These are phyloP conservation scores for Aegilops speltoides DNA, from an alignment of 176 grass and related monocot species.

Conservation along the genomic window DNA sequence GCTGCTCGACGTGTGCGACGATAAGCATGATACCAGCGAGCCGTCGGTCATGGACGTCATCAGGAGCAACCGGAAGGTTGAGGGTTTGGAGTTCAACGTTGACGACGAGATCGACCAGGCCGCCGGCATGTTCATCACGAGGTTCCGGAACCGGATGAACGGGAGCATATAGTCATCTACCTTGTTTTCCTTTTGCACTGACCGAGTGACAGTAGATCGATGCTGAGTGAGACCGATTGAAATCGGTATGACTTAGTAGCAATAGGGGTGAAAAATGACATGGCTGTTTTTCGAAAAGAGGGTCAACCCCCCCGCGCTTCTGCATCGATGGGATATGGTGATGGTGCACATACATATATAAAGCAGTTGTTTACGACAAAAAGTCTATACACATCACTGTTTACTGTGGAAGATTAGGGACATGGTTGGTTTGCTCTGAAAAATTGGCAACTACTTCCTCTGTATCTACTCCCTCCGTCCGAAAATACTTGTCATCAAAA, in stretches of 20 bases:
- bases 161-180: constrained; percentile 14
- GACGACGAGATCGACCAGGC: constrained; percentile 79
- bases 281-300: no score
- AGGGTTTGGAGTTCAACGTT: constrained; percentile 65
- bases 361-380: not conserved
- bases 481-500: no score
- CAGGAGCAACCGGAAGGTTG: constrained; percentile 52
- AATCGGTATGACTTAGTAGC: not conserved
- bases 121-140: constrained; percentile 73
- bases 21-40: not conserved
- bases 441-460: no score
- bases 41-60: constrained; percentile 76
- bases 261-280: no score
- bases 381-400: no score
- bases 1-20: not conserved
- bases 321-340: no score
- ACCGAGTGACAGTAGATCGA: constrained; percentile 18
- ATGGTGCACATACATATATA: not conserved
- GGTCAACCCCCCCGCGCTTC: no score
- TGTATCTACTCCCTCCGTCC: no score
- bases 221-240: not conserved
- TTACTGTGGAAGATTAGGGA: not conserved
- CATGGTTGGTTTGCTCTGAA: no score
- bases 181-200: not conserved
- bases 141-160: constrained; percentile 64